phyloP scores from a whole-genome alignment of 2,329 filamentous ascomycete genomes.

The Alternaria burnsii region DNA sequence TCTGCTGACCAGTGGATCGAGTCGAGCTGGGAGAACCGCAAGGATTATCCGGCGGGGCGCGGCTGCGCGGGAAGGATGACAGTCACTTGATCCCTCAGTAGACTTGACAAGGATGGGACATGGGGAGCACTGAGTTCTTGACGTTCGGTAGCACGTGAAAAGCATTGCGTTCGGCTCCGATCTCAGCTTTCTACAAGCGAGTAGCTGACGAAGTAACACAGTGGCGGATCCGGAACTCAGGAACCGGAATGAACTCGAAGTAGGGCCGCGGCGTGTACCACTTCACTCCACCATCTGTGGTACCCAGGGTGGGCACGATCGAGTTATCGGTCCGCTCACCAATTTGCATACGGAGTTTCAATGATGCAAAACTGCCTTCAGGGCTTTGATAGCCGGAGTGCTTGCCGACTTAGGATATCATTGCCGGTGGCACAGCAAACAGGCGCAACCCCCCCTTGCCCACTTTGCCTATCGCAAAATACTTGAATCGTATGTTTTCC shows the following conservation, averaged over 20 bases:
- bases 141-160: conserved; percentile 6
- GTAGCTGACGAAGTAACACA: not conserved
- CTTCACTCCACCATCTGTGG: conserved; percentile 5
- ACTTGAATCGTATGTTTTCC: conserved; percentile 20
- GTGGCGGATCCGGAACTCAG: not conserved
- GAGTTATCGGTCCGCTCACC: conserved; percentile 11
- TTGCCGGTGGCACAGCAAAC: conserved; percentile 14
- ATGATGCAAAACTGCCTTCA: conserved; percentile 5
- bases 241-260: conserved; percentile 1
- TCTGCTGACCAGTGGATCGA: conserved; percentile 30
- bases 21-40: conserved; percentile 26
- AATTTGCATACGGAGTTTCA: conserved; percentile 1
- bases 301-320: conserved; percentile 7
- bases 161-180: conserved; percentile 1
- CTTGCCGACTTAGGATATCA: conserved; percentile 12
- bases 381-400: conserved; percentile 10
- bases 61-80: conserved; percentile 47
- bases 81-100: conserved; percentile 35
- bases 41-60: conserved; percentile 34
- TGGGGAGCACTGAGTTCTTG: conserved; percentile 1
- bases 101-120: conserved; percentile 8
- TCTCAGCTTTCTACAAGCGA: conserved; percentile 1
- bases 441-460: conserved; percentile 4
- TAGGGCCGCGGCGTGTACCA: conserved; percentile 2
- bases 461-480: conserved; percentile 12